A percentile compares a stretch with the other conserved stretches of the same genome.
These are phyloP conservation scores for Gentiana dahurica DNA, from an alignment of 257 asterid species.

Conservation along the genomic window DNA sequence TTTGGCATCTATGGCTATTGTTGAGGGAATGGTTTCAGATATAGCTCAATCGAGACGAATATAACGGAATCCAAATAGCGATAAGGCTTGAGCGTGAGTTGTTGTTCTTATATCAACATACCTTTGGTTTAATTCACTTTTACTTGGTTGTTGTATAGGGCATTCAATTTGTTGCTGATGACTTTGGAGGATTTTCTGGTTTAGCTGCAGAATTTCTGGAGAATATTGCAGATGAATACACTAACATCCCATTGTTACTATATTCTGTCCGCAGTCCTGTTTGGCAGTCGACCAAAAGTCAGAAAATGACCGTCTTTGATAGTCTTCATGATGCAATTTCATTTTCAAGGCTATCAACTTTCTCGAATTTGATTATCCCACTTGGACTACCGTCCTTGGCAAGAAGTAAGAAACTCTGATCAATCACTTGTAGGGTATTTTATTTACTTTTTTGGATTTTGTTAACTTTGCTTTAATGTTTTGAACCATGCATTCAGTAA, in stretches of 20 bases:
- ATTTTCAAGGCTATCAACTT: slow-evolving; percentile 59
- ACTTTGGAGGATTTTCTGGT: slow-evolving; percentile 88
- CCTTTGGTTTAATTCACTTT: slow-evolving; percentile 2
- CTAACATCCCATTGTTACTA: slow-evolving; percentile 72
- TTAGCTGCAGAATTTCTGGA: slow-evolving; percentile 73
- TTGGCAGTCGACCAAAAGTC: slow-evolving; percentile 27
- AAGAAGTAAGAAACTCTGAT: slow-evolving; percentile 35
- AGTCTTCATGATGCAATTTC: slow-evolving; percentile 84
- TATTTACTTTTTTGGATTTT: neutral
- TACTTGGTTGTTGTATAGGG: slow-evolving; percentile 36
- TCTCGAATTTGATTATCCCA: slow-evolving; percentile 73
- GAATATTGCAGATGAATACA: slow-evolving; percentile 81
- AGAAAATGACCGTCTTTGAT: slow-evolving; percentile 37
- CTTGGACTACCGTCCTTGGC: slow-evolving; percentile 69
- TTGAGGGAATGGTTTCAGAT: no score
- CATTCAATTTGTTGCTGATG: slow-evolving; percentile 73
- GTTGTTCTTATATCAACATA: neutral
- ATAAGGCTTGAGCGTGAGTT: no score
- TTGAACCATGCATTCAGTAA: no score
- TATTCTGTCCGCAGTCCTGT: slow-evolving; percentile 56
- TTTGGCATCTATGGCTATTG: no score
- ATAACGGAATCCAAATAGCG: no score
- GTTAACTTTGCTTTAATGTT: neutral
- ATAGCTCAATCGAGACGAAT: no score
- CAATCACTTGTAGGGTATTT: neutral